Percentiles rank a stretch among this genome's conserved stretches.
phyloP scores from a whole-genome alignment of 805 yeast genomes.

The Aciculoconidium aculeatum region DNA sequence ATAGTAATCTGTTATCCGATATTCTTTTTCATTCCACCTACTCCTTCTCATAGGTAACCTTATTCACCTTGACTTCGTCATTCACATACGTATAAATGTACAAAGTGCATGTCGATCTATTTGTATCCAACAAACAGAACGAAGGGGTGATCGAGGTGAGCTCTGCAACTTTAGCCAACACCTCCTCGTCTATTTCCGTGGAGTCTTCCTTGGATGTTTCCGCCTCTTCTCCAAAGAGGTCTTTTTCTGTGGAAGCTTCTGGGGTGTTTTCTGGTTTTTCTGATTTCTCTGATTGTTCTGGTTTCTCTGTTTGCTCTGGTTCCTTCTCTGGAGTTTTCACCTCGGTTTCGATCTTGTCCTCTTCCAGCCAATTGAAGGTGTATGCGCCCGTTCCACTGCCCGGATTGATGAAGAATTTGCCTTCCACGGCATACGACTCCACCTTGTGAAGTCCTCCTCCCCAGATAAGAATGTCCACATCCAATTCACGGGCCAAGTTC shows the following conservation, averaged over 20 bases:
- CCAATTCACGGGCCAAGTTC: constrained; percentile 81
- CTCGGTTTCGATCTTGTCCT: constrained; percentile 36
- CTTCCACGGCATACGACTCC: constrained; percentile 89
- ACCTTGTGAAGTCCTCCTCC: constrained; percentile 84
- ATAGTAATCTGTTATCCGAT: background rate
- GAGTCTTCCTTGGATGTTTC: background rate
- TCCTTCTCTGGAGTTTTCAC: background rate
- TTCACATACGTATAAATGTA: constrained; percentile 79
- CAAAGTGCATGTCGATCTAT: constrained; percentile 68
- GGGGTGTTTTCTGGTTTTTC: background rate
- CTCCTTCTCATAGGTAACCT: constrained; percentile 40
- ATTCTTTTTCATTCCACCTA: constrained; percentile 1
- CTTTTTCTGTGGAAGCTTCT: constrained; percentile 3
- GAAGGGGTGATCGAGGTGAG: constrained; percentile 53
- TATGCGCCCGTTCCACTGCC: constrained; percentile 96
- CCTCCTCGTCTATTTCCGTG: constrained; percentile 7
- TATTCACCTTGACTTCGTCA: constrained; percentile 87
- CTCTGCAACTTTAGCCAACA: constrained; percentile 15
- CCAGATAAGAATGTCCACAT: constrained; percentile 86
- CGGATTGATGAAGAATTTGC: constrained; percentile 91
- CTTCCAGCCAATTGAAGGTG: constrained; percentile 55
- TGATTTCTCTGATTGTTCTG: too few species aligned
- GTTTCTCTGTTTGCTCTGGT: constrained; percentile 1
- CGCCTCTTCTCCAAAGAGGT: constrained; percentile 6
- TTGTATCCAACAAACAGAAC: constrained; percentile 84